phyloP scores from a whole-genome alignment of 2,329 filamentous ascomycete species.

The Pseudocercospora musae region DNA sequence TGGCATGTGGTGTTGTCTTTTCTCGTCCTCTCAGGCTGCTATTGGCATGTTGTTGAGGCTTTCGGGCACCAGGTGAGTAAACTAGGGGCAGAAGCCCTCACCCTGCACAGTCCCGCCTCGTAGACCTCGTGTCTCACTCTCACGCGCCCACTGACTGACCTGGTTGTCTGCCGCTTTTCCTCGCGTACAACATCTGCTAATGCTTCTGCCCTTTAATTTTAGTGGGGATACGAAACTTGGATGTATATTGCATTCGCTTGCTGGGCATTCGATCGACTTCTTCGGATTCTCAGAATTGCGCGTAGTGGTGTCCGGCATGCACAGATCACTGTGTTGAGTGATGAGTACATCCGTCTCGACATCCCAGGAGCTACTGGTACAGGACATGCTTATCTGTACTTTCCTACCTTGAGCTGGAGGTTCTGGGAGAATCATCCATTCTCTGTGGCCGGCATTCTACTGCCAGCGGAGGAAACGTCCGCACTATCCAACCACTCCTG shows the following conservation, averaged over 20 bases:
- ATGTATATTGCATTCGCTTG: conserved; percentile 43
- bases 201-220: too few relatives aligned
- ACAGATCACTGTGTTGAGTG: conserved; percentile 36
- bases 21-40: conserved; percentile 43
- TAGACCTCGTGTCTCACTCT: too few relatives aligned
- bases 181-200: too few relatives aligned
- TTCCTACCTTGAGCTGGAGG: conserved; percentile 44
- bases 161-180: too few relatives aligned
- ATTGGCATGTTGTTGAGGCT: conserved; percentile 41
- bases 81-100: too few relatives aligned
- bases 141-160: too few relatives aligned
- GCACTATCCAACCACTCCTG: neutral
- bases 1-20: conserved; percentile 44
- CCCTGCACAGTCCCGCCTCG: too few relatives aligned
- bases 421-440: conserved; percentile 57
- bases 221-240: conserved; percentile 50
- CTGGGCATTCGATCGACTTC: conserved; percentile 48
- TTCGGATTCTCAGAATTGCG: conserved; percentile 40
- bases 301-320: conserved; percentile 40
- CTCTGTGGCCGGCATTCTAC: conserved; percentile 36
- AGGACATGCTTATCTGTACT: conserved; percentile 48
- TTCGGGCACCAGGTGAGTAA: conserved; percentile 31
- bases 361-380: conserved; percentile 41
- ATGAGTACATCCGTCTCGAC: conserved; percentile 42
- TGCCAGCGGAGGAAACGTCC: neutral